phyloP scores from a whole-genome alignment of 306 rosid genomes.

The Acacia melanoxylon region DNA sequence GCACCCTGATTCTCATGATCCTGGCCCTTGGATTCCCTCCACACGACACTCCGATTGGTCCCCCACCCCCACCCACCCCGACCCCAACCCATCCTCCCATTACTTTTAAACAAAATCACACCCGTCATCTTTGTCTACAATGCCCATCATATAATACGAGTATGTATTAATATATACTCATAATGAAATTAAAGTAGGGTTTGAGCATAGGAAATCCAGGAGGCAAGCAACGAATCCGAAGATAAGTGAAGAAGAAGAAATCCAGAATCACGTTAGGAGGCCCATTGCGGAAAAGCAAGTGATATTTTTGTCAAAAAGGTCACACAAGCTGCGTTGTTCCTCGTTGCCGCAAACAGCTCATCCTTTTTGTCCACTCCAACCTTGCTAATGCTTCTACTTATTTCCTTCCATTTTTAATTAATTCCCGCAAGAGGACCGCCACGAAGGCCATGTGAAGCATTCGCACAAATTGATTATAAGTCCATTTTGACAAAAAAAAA shows the following conservation, averaged over 20 bases:
- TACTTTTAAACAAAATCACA: not conserved
- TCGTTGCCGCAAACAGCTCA: not conserved
- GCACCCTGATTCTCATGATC: constrained; percentile 30
- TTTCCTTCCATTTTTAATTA: not conserved
- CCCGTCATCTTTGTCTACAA: not conserved
- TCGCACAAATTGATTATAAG: too few species aligned
- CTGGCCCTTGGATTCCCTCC: constrained; percentile 35
- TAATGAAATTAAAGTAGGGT: constrained; percentile 26
- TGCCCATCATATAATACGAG: not conserved
- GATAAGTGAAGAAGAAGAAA: not conserved
- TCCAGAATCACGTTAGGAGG: not conserved
- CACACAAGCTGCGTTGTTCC: constrained; percentile 1
- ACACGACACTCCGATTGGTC: constrained; percentile 33
- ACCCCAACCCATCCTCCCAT: constrained; percentile 15
- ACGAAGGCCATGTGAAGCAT: constrained; percentile 19
- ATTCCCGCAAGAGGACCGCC: not conserved
- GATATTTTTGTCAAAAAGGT: constrained; percentile 42
- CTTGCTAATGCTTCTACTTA: too few species aligned
- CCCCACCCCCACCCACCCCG: constrained; percentile 31
- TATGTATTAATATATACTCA: not conserved
- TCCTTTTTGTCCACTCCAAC: constrained; percentile 32
- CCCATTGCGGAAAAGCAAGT: constrained; percentile 21
- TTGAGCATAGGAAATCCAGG: not conserved
- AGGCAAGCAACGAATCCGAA: not conserved
- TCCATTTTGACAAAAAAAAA: too few species aligned